Evolutionary conservation across 352 stramenopile genomes (phyloP), one percentile per base, ranked within the genome.

Genomic region (Phytophthora uliginosa): DNA sequence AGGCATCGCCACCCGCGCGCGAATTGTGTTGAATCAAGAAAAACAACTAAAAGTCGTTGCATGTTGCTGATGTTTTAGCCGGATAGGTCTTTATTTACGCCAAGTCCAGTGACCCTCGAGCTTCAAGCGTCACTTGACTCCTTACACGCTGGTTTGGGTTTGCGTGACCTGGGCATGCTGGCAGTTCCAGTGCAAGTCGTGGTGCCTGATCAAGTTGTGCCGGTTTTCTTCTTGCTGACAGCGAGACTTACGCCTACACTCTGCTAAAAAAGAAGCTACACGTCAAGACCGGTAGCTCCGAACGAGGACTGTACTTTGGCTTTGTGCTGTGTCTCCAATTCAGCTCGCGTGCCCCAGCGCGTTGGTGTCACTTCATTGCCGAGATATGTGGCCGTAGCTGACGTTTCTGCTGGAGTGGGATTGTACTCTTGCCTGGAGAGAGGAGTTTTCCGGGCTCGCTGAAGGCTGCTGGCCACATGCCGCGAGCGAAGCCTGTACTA

Each of bases 161-260:
- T 71, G 5, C 57, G 74, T 26, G 53, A 62, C 0, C 36, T 80
- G 7, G 78, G 78, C 1, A 82, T 89, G 56, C 18, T 91, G n/a
- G 76, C 70, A 0, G 78, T 89, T 15, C 84, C 84, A 3, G 53
- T 91, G 7, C 72, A 73, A 59, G 73, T 97, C 1, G 12, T 89
- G 28, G 85, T 95, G 0, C 88, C 86, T 18, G 67, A 90, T 67
- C 77, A 92, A 76, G 69, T 86, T 1, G 51, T 86, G 1, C 78
- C 81, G 3, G 71, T 88, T 28, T 78, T 77, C 64, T 70, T 86
- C 31, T 55, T 83, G 2, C 50, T 89, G 24, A 69, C 71, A 13
- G 79, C 77, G 2, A 79, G 75, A 24, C 42, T 86, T 7, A 83
- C 77, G 6, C 10, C 67, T 5, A 59, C 63, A 42, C 26, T 1